phyloP scores from a whole-genome alignment of 2,329 filamentous ascomycete species.

The Hawksworthiomyces lignivorus region DNA sequence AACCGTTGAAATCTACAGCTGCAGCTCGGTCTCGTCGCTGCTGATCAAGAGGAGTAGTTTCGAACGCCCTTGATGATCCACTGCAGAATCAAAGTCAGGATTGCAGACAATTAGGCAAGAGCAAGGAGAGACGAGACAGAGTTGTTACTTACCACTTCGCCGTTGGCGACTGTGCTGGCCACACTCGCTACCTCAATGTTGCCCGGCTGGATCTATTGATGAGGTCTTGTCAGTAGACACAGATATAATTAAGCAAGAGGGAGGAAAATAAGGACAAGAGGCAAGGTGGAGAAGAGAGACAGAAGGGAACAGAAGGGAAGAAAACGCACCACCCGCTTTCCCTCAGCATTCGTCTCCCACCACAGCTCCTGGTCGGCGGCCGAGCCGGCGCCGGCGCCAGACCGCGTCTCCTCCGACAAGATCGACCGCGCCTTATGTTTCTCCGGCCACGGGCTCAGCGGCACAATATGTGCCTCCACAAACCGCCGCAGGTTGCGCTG shows the following conservation, averaged over 20 bases:
- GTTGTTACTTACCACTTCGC: slow-evolving; percentile 67
- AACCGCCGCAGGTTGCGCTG: slow-evolving; percentile 69
- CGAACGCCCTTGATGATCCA: slow-evolving; percentile 60
- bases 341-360: slow-evolving; percentile 65
- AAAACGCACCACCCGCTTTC: slow-evolving; percentile 54
- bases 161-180: slow-evolving; percentile 72
- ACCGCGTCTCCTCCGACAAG: no score
- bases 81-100: no score
- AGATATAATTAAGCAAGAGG: neutral
- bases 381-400: no score
- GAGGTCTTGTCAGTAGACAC: no score
- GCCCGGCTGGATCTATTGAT: slow-evolving; percentile 64
- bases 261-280: neutral
- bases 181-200: slow-evolving; percentile 69
- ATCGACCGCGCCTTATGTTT: slow-evolving; percentile 58
- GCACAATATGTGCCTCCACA: slow-evolving; percentile 78
- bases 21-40: no score
- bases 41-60: slow-evolving; percentile 28
- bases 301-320: no score
- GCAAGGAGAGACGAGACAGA: no score
- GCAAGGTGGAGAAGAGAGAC: no score
- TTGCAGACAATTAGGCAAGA: no score
- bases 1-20: no score
- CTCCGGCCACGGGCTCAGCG: slow-evolving; percentile 66
- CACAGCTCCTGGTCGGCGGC: slow-evolving; percentile 61